These are phyloP conservation scores for Phaeosphaeriaceae sp. DNA, from an alignment of 2,329 filamentous ascomycete genomes.

Conservation along the genomic window DNA sequence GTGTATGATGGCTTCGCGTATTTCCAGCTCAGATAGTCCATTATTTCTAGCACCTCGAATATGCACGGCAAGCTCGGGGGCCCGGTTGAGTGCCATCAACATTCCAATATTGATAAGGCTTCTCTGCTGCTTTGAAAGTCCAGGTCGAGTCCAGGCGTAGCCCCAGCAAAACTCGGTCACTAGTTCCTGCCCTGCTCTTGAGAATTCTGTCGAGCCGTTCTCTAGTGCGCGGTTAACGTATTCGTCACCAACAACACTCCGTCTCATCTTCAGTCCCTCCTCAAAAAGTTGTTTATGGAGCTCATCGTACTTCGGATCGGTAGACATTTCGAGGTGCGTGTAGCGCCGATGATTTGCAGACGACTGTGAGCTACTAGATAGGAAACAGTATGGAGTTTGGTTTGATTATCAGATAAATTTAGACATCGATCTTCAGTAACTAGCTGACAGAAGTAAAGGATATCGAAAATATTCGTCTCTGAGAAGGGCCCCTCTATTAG, in stretches of 20 bases:
- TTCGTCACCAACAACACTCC: constrained; percentile 65
- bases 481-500: constrained; percentile 6
- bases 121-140: constrained; percentile 66
- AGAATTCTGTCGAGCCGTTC: constrained; percentile 65
- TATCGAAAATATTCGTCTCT: constrained; percentile 1
- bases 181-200: constrained; percentile 65
- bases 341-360: constrained; percentile 8
- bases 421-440: no score
- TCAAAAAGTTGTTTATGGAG: constrained; percentile 65
- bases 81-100: constrained; percentile 66
- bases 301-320: constrained; percentile 50
- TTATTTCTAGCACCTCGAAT: constrained; percentile 69
- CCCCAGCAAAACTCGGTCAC: constrained; percentile 71
- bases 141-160: constrained; percentile 67
- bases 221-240: constrained; percentile 65
- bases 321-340: constrained; percentile 42
- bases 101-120: constrained; percentile 70
- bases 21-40: constrained; percentile 66
- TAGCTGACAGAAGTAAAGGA: no score
- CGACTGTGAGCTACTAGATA: background rate
- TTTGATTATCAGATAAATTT: background rate
- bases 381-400: constrained; percentile 3
- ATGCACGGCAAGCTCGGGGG: constrained; percentile 66
- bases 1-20: constrained; percentile 64
- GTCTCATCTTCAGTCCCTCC: constrained; percentile 65